Base-by-base conservation (phyloP, 306 rosid genomes). In the Psophocarpus tetragonolobus region DNA sequence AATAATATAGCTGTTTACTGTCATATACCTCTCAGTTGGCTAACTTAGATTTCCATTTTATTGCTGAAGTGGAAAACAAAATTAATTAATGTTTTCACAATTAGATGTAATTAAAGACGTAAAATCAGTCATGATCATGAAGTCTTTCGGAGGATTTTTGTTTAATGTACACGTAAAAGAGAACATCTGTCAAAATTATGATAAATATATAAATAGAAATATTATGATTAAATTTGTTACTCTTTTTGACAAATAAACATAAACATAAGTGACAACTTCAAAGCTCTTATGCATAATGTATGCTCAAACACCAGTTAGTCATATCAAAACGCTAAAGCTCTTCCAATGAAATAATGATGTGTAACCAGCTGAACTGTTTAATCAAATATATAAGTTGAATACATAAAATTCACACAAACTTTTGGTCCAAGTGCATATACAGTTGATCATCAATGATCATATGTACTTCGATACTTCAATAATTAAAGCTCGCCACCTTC, bases 371-470 rank as follows among this genome's bases (percentile, higher is more conserved):
- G 4, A 20, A 36, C 38, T 18, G 50, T 20, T 64, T 20, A 32
- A 20, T 36, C 14, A 35, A 36, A n/a, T n/a, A n/a, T 60, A 18
- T 20, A 64, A 36, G 4, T 35, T 18, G 30, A 35, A 36, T 35
- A 3, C 69, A 63, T 8, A 17, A 63, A 33, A 63, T 33, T 33
- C 69, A 63, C 27, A 1, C 45, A 33, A 62, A 33, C 69, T 63
- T 63, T 35, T 63, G 12, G 21, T 18, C 62, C 50, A 38, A 30
- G 84, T 73, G 70, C 84, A 64, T 73, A 64, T 73, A 66, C 36
- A 73, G 36, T 54, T 64, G 60, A 53, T 72, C 39, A 73, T 54
- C 68, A 68, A 29, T 29, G 66, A 14, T 60, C 21, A n/a, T 11
- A 53, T 54, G n/a, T 26, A 27, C 50, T 47, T 72, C 69, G 44